Percentiles rank a stretch among this genome's conserved stretches.
Evolutionary conservation across 164 flowering plant genomes (phyloP).

Genomic region (Stephania japonica): DNA sequence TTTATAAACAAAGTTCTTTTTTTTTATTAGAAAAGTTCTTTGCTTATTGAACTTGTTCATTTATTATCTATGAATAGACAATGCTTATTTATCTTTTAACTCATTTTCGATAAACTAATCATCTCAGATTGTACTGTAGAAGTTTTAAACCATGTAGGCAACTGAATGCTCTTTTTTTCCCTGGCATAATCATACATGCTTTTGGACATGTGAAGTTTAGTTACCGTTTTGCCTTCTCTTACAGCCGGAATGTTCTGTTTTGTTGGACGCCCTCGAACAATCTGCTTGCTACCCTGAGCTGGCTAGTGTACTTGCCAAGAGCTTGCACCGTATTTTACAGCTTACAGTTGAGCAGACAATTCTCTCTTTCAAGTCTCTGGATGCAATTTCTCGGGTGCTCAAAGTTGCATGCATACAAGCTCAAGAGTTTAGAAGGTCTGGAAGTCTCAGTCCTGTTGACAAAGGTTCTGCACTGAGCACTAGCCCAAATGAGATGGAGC

Average conservation of each 20-base stretch:
- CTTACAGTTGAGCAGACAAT: slow-evolving; percentile 71
- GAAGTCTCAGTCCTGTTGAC: slow-evolving; percentile 18
- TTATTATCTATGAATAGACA: no score
- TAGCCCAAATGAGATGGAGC: slow-evolving; percentile 22
- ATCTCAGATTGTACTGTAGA: no score
- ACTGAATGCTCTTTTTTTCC: no score
- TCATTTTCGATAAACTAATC: no score
- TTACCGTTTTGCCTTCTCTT: slow-evolving; percentile 13
- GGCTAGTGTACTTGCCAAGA: slow-evolving; percentile 52
- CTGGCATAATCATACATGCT: neutral
- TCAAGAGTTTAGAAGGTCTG: slow-evolving; percentile 49
- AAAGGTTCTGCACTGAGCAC: slow-evolving; percentile 18
- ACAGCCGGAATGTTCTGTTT: slow-evolving; percentile 86
- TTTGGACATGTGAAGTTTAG: neutral
- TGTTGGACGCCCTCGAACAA: slow-evolving; percentile 83
- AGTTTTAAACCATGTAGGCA: no score
- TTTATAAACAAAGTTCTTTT: no score
- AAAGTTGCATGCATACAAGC: slow-evolving; percentile 80
- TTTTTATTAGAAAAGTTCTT: no score
- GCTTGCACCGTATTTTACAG: slow-evolving; percentile 60
- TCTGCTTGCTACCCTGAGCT: slow-evolving; percentile 72
- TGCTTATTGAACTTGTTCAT: no score
- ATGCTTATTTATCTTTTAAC: no score
- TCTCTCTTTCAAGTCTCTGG: slow-evolving; percentile 66
- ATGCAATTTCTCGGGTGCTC: slow-evolving; percentile 72